Conservation (phyloP, 768 basidiomycete species). For the Tremella fuciformis region DNA sequence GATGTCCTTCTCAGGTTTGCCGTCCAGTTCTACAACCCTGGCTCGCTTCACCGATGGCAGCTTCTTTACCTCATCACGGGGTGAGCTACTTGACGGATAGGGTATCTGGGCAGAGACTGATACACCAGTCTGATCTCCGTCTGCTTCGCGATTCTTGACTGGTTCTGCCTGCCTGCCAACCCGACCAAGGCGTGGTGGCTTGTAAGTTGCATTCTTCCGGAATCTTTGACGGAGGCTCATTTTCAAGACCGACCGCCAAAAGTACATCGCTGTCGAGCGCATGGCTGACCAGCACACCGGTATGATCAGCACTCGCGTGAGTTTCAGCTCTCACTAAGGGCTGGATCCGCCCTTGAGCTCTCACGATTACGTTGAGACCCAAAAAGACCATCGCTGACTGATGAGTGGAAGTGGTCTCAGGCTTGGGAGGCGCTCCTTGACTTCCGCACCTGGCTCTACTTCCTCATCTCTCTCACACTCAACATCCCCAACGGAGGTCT, state of each 20-base stretch:
- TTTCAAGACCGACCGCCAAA: slow-evolving; percentile 17
- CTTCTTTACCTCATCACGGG: slow-evolving; percentile 35
- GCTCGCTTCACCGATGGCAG: slow-evolving; percentile 26
- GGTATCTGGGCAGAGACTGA: neutral
- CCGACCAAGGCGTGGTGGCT: slow-evolving; percentile 40
- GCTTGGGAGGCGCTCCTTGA: slow-evolving; percentile 32
- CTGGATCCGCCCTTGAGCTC: no score
- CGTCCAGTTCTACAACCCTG: neutral
- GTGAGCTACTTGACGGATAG: neutral
- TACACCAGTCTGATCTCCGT: slow-evolving; percentile 16
- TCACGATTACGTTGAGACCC: no score
- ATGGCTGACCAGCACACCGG: slow-evolving; percentile 33
- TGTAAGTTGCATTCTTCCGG: neutral
- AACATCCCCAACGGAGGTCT: slow-evolving; percentile 40
- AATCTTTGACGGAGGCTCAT: slow-evolving; percentile 3
- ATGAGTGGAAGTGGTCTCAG: slow-evolving; percentile 21
- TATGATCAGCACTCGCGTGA: slow-evolving; percentile 30
- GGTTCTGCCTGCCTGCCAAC: slow-evolving; percentile 26
- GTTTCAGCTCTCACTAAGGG: no score
- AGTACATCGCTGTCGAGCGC: slow-evolving; percentile 32
- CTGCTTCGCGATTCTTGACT: neutral
- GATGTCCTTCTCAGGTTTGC: neutral
- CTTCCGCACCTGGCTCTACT: slow-evolving; percentile 34
- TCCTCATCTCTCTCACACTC: slow-evolving; percentile 32
- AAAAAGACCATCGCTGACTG: neutral